phyloP scores from a whole-genome alignment of 805 yeast species.

The Torulaspora indica region DNA sequence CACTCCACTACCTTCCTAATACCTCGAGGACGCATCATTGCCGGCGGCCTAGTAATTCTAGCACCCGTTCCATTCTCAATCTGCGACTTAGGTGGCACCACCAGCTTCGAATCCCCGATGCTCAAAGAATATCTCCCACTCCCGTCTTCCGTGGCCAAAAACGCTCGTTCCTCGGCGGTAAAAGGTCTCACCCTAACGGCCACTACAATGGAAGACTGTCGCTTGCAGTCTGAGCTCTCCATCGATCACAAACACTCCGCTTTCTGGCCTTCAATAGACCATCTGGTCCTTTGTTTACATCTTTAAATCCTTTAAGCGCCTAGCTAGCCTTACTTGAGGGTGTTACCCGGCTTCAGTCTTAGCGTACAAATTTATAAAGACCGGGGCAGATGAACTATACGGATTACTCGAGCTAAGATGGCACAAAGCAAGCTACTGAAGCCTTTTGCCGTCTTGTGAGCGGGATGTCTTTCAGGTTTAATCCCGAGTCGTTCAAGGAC shows the following conservation, averaged over 20 bases:
- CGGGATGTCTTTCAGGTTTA: constrained; percentile 33
- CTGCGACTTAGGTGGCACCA: constrained; percentile 12
- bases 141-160: constrained; percentile 41
- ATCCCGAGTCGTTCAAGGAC: constrained; percentile 28
- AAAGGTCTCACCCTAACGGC: constrained; percentile 85
- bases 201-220: constrained; percentile 62
- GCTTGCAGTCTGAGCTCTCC: constrained; percentile 4
- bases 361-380: not conserved
- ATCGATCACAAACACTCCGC: not conserved
- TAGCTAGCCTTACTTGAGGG: not conserved
- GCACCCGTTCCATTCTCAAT: constrained; percentile 12
- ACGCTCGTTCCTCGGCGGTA: constrained; percentile 51
- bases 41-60: constrained; percentile 11
- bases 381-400: not conserved
- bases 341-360: not conserved
- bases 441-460: not conserved
- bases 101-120: constrained; percentile 18
- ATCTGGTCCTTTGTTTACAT: constrained; percentile 1
- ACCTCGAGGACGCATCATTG: constrained; percentile 41
- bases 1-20: constrained; percentile 69
- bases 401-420: not conserved
- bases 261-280: not conserved
- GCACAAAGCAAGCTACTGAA: not conserved
- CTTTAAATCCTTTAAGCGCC: constrained; percentile 3
- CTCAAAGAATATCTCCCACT: constrained; percentile 7